Percentiles rank a stretch among this genome's conserved stretches.
Conservation (phyloP, 2,329 filamentous ascomycete species). For the Alternaria sp. region DNA sequence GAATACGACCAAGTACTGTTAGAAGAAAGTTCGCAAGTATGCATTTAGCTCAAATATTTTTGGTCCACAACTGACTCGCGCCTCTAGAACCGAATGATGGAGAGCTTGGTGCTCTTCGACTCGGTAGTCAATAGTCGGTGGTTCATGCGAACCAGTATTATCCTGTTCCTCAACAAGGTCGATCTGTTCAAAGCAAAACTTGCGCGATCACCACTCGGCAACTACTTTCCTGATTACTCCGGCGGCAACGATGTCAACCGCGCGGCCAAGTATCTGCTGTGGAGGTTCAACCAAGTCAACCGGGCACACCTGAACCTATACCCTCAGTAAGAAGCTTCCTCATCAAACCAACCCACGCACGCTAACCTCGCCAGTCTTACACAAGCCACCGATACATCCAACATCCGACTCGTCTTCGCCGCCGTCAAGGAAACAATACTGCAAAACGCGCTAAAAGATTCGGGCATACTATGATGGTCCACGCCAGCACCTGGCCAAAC, state of each 20-base stretch:
- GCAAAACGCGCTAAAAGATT: slow-evolving; percentile 97
- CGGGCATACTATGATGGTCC: slow-evolving; percentile 75
- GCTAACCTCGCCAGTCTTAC: slow-evolving; percentile 72
- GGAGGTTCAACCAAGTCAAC: slow-evolving; percentile 99
- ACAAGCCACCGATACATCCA: slow-evolving; percentile 98
- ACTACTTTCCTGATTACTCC: slow-evolving; percentile 98
- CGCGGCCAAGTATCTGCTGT: slow-evolving; percentile 95
- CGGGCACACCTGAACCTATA: slow-evolving; percentile 94
- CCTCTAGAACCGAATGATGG: slow-evolving; percentile 96
- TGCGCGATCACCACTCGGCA: slow-evolving; percentile 83
- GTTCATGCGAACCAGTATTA: slow-evolving; percentile 99
- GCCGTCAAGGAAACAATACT: slow-evolving; percentile 99
- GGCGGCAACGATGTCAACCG: slow-evolving; percentile 98
- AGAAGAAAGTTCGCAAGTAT: slow-evolving; percentile 95
- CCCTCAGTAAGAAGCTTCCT: slow-evolving; percentile 70
- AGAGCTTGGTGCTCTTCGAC: slow-evolving; percentile 93
- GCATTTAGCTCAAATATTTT: slow-evolving; percentile 37
- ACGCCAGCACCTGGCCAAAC: slow-evolving; percentile 27
- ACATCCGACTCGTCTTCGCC: slow-evolving; percentile 96
- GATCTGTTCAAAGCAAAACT: slow-evolving; percentile 98
- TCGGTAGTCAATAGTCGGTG: slow-evolving; percentile 98
- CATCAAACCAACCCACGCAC: slow-evolving; percentile 17
- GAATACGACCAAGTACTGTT: slow-evolving; percentile 98
- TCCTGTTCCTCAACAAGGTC: slow-evolving; percentile 98
- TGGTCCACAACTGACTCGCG: slow-evolving; percentile 34